Evolutionary conservation across 208 protist genomes (phyloP).

Genomic region (Crithidia brevicula): DNA sequence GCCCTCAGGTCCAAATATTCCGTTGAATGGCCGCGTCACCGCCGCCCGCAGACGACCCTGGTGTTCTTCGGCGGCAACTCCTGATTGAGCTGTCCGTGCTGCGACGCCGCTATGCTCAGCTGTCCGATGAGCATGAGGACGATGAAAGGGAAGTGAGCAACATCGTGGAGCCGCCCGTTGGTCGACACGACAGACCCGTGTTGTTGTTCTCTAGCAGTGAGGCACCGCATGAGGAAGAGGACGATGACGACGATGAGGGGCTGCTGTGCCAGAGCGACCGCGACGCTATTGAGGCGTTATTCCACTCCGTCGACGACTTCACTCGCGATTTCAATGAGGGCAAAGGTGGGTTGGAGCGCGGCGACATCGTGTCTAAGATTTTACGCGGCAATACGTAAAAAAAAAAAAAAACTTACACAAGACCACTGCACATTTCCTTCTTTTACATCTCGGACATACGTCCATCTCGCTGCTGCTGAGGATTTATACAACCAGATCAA

Average conservation of each 20-base stretch:
- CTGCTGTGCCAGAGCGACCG: conserved; percentile 71
- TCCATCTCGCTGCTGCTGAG: neutral
- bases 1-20: too few relatives aligned
- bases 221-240: neutral
- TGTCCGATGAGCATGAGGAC: neutral
- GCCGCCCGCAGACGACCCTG: neutral
- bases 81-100: conserved; percentile 37
- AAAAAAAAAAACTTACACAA: neutral
- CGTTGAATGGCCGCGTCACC: neutral
- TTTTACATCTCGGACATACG: neutral
- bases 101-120: conserved; percentile 14
- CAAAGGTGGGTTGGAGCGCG: conserved; percentile 48
- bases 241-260: conserved; percentile 5
- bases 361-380: conserved; percentile 34
- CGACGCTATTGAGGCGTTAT: conserved; percentile 89
- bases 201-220: neutral
- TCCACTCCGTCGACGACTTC: conserved; percentile 81
- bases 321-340: conserved; percentile 78
- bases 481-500: too few relatives aligned
- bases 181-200: too few relatives aligned
- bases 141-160: neutral
- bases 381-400: conserved; percentile 7
- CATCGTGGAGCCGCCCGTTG: too few relatives aligned
- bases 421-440: neutral
- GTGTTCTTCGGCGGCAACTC: conserved; percentile 19